Base-by-base conservation (phyloP, 345 rosid species). In the Orychophragmus violaceus region DNA sequence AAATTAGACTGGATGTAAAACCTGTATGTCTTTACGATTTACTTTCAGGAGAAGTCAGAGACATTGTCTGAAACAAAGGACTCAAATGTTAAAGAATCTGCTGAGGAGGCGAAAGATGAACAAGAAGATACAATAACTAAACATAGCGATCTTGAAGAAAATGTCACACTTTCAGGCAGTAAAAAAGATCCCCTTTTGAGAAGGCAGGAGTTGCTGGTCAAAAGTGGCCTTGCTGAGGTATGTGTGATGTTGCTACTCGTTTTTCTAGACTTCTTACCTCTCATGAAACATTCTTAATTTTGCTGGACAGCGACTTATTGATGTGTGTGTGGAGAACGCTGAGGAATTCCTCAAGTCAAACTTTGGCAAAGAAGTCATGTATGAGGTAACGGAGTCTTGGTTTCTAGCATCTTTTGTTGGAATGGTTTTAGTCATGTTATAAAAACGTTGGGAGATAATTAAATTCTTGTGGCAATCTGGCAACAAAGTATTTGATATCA, bases 201-300 rank as follows among this genome's bases (percentile, higher is more conserved):
- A 79, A 86, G 98, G 74, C 87, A 48, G 61, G 98, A 93, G 71
- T 68, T 93, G 82, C 71, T 93, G 66, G 71, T 93, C 27, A 63
- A 72, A 59, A 88, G 94, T 62, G 91, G 97, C 69, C 91, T 93
- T 76, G 98, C 96, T 57, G 91, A 88, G 99, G 99, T 92, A 51
- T 62, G 80, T 78, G 69, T 35, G 22, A 50, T 11, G 29, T 23
- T 61, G 27, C 49, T 27, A 37, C 39, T 48, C 17, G 2, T 13
- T 56, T 53, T 36, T 55, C 6, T 35, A 28, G 55, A 22, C 56
- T 56, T 55, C 18, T 37, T 23, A 23, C 12, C 18, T 46, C 60
- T 62, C 60, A 61, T 48, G 28, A 23, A 24, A 56, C 50, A 69
- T 57, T 69, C 35, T 23, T 57, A 44, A 64, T 28, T 58, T 76